Evolutionary conservation across 169 alveolate species (phyloP).

Genomic region (Hammondia hammondi): DNA sequence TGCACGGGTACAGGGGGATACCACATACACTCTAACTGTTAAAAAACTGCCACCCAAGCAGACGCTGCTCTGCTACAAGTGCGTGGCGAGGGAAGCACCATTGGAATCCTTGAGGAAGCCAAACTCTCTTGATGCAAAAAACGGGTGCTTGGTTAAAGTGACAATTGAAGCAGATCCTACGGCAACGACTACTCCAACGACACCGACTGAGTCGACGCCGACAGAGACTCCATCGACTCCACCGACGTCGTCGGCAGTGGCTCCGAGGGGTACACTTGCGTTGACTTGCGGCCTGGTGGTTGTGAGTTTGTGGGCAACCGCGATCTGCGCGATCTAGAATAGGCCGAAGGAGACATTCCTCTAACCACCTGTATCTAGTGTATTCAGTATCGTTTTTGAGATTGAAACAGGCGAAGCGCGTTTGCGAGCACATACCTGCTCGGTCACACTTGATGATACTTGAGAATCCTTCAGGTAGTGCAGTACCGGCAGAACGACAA

Average conservation of each 20-base stretch:
- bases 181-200: background rate
- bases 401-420: too few species aligned
- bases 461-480: too few species aligned
- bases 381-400: too few species aligned
- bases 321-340: background rate
- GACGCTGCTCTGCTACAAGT: background rate
- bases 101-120: background rate
- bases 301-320: background rate
- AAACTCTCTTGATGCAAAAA: background rate
- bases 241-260: background rate
- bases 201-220: too few species aligned
- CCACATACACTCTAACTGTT: background rate
- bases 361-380: too few species aligned
- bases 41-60: background rate
- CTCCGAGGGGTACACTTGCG: background rate
- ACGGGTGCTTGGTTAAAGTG: background rate
- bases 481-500: too few species aligned
- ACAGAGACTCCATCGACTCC: background rate
- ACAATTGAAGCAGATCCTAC: background rate
- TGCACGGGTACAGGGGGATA: background rate
- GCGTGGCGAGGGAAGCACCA: background rate
- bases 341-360: background rate
- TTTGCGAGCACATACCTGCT: too few species aligned
- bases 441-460: too few species aligned
- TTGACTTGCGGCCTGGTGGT: background rate